Evolutionary conservation across 192 early-diverging fungal species (phyloP).

Genomic region (Backusella westeae): DNA sequence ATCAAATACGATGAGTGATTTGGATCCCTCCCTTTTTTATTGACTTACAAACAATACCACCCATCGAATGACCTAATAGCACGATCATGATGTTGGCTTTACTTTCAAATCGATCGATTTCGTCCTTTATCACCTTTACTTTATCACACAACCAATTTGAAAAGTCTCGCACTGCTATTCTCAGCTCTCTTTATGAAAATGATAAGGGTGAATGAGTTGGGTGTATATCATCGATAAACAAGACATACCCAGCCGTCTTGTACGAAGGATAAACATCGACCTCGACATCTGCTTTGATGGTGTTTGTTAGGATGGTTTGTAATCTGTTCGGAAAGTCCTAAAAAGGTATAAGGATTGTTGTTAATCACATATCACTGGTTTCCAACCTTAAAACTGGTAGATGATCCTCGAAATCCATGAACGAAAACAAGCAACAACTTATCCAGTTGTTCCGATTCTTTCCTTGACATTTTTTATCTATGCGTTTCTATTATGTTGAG

Average conservation of each 20-base stretch:
- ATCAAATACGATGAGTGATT: neutral
- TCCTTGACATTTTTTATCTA: neutral
- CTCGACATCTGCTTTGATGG: slow-evolving; percentile 40
- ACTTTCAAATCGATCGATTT: slow-evolving; percentile 5
- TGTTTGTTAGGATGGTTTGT: slow-evolving; percentile 44
- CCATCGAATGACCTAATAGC: slow-evolving; percentile 51
- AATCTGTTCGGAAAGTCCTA: slow-evolving; percentile 55
- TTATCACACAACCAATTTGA: slow-evolving; percentile 46
- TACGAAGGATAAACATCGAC: slow-evolving; percentile 54
- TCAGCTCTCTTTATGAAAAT: slow-evolving; percentile 11
- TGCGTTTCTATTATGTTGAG: neutral
- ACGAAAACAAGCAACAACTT: slow-evolving; percentile 53
- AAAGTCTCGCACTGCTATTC: slow-evolving; percentile 42
- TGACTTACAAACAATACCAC: slow-evolving; percentile 55
- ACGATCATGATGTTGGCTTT: slow-evolving; percentile 18
- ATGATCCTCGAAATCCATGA: slow-evolving; percentile 57
- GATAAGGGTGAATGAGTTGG: neutral
- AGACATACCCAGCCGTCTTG: slow-evolving; percentile 48
- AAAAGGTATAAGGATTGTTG: slow-evolving; percentile 8
- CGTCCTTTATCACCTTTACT: slow-evolving; percentile 32
- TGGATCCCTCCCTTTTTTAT: neutral
- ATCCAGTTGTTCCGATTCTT: slow-evolving; percentile 7
- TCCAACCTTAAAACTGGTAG: slow-evolving; percentile 44
- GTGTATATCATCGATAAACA: neutral
- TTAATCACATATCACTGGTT: neutral